These are phyloP conservation scores for Fusarium tupiense DNA, from an alignment of 2,329 filamentous ascomycete species.

Conservation along the genomic window DNA sequence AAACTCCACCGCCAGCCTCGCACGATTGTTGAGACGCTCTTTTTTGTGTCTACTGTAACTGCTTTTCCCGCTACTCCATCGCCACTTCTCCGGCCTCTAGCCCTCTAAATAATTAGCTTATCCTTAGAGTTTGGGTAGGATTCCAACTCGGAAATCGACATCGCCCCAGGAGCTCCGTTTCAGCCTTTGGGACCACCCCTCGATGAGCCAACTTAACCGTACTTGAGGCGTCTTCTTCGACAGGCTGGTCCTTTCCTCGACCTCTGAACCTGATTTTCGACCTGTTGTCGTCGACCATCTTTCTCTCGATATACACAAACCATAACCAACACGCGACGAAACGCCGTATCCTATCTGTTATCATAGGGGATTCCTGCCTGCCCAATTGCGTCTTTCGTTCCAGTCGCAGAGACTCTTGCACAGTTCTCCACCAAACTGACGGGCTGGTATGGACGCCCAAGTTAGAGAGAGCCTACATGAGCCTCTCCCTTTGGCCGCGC, in stretches of 20 bases:
- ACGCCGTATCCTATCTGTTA: slow-evolving; percentile 19
- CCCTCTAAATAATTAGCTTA: slow-evolving; percentile 20
- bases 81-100: neutral
- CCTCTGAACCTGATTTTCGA: slow-evolving; percentile 8
- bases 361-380: slow-evolving; percentile 33
- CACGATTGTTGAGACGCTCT: slow-evolving; percentile 26
- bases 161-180: slow-evolving; percentile 32
- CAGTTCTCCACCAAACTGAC: slow-evolving; percentile 25
- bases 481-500: slow-evolving; percentile 38
- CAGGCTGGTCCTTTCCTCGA: slow-evolving; percentile 24
- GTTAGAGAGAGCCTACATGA: slow-evolving; percentile 42
- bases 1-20: slow-evolving; percentile 39
- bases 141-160: slow-evolving; percentile 31
- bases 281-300: slow-evolving; percentile 2
- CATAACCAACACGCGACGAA: slow-evolving; percentile 28
- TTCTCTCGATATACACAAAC: slow-evolving; percentile 9
- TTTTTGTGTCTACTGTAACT: slow-evolving; percentile 12
- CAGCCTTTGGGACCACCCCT: slow-evolving; percentile 38
- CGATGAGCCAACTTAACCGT: slow-evolving; percentile 33
- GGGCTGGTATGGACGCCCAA: slow-evolving; percentile 45
- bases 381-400: slow-evolving; percentile 44
- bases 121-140: slow-evolving; percentile 31
- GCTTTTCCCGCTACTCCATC: slow-evolving; percentile 5
- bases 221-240: slow-evolving; percentile 24
- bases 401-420: slow-evolving; percentile 34